A percentile compares a stretch with the other conserved stretches of the same genome.
Conservation (phyloP, 108 stramenopile genomes). For the Skeletonema menzelii region DNA sequence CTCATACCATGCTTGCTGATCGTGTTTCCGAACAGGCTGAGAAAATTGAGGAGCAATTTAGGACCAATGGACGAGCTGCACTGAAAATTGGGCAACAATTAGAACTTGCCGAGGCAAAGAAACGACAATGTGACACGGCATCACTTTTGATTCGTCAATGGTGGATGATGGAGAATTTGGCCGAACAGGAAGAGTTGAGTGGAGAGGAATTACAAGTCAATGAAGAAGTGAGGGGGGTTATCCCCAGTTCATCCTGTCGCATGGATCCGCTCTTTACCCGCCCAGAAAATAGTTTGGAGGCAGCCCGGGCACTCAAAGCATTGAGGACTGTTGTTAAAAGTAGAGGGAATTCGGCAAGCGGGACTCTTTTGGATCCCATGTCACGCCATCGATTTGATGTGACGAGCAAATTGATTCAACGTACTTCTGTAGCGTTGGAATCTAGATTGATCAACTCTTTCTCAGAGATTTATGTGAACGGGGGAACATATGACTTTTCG, state of each 20-base stretch:
- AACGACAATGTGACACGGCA: constrained; percentile 78
- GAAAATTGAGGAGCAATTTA: constrained; percentile 79
- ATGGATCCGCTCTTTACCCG: constrained; percentile 82
- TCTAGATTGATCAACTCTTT: constrained; percentile 68
- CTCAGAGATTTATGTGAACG: constrained; percentile 59
- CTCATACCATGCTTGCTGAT: constrained; percentile 67
- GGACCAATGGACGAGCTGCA: constrained; percentile 76
- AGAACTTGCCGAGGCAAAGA: constrained; percentile 81
- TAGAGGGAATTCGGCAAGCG: constrained; percentile 61
- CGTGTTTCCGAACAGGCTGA: constrained; percentile 61
- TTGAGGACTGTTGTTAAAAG: constrained; percentile 78
- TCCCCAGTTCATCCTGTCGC: constrained; percentile 62
- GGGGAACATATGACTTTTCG: constrained; percentile 80
- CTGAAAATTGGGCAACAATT: constrained; percentile 82
- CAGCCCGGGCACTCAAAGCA: constrained; percentile 65
- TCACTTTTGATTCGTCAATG: constrained; percentile 77
- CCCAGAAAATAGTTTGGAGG: constrained; percentile 73
- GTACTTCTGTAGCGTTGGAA: constrained; percentile 75
- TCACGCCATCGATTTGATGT: constrained; percentile 71
- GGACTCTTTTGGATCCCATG: constrained; percentile 43
- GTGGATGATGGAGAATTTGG: constrained; percentile 88
- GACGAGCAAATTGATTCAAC: constrained; percentile 69
- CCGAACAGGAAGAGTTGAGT: constrained; percentile 71
- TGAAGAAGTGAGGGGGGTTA: constrained; percentile 71
- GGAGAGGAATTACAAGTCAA: constrained; percentile 66